Evolutionary conservation across 116 monocot genomes (phyloP), one percentile per base, ranked within the genome.

Genomic region (Zostera marina): DNA sequence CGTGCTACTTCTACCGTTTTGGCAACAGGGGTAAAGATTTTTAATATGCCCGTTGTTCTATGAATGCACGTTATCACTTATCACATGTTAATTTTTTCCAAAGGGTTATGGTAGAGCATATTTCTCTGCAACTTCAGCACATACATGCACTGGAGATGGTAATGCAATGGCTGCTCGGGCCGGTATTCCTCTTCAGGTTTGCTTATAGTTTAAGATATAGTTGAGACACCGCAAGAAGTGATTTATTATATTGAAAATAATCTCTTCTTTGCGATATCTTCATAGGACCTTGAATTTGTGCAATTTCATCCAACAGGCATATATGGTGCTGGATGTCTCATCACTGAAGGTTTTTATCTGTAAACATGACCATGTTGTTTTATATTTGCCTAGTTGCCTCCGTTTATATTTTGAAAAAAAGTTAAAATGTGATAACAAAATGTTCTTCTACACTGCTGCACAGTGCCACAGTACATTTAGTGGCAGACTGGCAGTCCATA

Each of bases 271-370:
- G 15, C 8, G 0, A 20, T 11, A 41, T 46, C 42, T n/a, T 42
- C 15, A 59, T 73, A 96, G 96, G 96, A 89, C 68, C 85, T 96
- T 74, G 96, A 96, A 73, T 96, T 96, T 82, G 85, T 96, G 54
- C 89, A 96, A 68, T 96, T 96, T 61, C 96, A 96, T 62, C 96
- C 96, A 9, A 96, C 96, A 26, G 96, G 96, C 55, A 96, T 96
- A 61, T 96, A 96, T 76, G 96, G 96, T 72, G 96, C 96, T 60
- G 96, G 96, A 6, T 96, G 96, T 67, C 89, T 96, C 38, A 96
- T 96, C 41, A 96, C 96, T 58, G 96, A 96, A 96, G 89, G 41
- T 63, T 16, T 64, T 40, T 60, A 32, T 56, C 52, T 61, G 66
- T 48, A 15, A 63, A 52, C 4, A 21, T 32, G 13, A 16, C 56